Evolutionary conservation across 225 moss, liverwort and hornwort genomes (phyloP), one percentile per base, ranked within the genome.

Genomic region (Straminergon stramineum): DNA sequence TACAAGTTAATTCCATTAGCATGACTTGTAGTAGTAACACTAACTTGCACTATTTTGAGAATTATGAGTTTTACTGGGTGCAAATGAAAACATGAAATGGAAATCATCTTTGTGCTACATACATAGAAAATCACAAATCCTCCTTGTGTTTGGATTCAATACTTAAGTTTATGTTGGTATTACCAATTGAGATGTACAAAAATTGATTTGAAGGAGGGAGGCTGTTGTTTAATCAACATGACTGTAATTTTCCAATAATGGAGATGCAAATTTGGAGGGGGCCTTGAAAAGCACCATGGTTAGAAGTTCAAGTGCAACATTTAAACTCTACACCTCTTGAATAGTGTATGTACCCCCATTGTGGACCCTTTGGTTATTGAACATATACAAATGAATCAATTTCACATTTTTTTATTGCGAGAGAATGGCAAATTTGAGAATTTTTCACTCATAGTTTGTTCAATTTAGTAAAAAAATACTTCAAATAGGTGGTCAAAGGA

Each of bases 361-460:
- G 35, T 35, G 20, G 1, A 3, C 1, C 10, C 5, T 22, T 68
- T 22, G 12, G 1, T 22, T 1, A 5, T 10, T 18, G 2, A 4
- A 65, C 28, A 32, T 65, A 32, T 32, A 7, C 6, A 65, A 3
- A 65, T 17, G 11, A 2, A 37, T n/a, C 0, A 2, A 0, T 21
- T 68, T 68, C 3, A n/a, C 6, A n/a, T 68, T n/a, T 4, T 1
- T 11, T 34, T 9, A 1, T 65, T 17, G 17, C 65, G 17, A 34
- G 1, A 4, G 9, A 65, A 2, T 34, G 5, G 4, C 17, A 65
- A 17, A 17, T 65, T 65, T 0, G 4, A 37, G 10, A 67, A 0
- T 3, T 20, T 37, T 68, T 22, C 4, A 37, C 4, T 2, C 2
- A 2, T n/a, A 22, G 7, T 37, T 37, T 2, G 3, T 5, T 20